Percentiles rank a stretch among this genome's conserved stretches.
phyloP scores from a whole-genome alignment of 768 basidiomycete genomes.

The Fistulinella prunicolor region DNA sequence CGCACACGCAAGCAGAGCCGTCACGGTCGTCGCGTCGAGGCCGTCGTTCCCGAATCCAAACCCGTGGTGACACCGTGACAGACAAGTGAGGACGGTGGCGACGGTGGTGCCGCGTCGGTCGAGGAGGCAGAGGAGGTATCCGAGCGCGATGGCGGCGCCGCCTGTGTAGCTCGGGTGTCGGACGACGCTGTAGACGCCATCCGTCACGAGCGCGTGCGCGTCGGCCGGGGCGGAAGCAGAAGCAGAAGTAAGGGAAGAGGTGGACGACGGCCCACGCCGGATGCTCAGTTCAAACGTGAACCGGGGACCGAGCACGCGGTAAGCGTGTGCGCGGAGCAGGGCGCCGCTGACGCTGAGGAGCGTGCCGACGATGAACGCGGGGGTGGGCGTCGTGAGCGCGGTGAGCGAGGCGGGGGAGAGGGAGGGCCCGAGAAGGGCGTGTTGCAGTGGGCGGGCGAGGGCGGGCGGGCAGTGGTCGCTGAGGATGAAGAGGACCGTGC shows the following conservation, averaged over 20 bases:
- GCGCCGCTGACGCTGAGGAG: slow-evolving; percentile 5
- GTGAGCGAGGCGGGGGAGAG: slow-evolving; percentile 1
- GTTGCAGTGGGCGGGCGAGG: neutral
- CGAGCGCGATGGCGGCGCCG: neutral
- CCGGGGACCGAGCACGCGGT: slow-evolving; percentile 17
- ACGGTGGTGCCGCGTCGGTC: neutral
- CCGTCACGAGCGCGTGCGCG: slow-evolving; percentile 24
- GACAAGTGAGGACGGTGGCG: no score
- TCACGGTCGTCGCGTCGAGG: neutral
- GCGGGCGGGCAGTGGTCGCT: slow-evolving; percentile 1
- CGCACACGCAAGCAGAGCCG: neutral
- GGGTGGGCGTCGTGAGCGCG: slow-evolving; percentile 11
- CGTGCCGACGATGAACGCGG: slow-evolving; percentile 9
- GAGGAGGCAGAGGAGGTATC: slow-evolving; percentile 4
- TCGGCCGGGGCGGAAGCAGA: neutral
- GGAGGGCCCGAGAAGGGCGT: neutral
- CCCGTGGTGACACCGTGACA: no score
- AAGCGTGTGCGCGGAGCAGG: slow-evolving; percentile 18
- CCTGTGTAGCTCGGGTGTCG: slow-evolving; percentile 33
- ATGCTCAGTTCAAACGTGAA: slow-evolving; percentile 30
- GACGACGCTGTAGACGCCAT: slow-evolving; percentile 25
- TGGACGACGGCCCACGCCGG: no score
- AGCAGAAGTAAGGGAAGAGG: no score
- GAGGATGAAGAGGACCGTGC: neutral
- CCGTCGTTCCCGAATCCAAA: neutral